Conservation (phyloP, 2,329 filamentous ascomycete genomes). For the Colletotrichum liaoningense region DNA sequence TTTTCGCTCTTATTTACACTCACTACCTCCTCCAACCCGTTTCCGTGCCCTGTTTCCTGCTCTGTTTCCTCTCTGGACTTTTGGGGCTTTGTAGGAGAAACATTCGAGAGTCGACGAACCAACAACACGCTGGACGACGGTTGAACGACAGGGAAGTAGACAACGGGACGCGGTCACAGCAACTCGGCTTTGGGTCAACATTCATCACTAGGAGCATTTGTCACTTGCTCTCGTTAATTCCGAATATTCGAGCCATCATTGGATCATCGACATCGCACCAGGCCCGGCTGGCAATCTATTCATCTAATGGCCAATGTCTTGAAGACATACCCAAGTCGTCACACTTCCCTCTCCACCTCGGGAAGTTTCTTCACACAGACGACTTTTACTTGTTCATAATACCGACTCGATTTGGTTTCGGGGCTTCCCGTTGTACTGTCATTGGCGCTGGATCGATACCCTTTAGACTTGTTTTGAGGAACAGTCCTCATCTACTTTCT, state of each 20-base stretch:
- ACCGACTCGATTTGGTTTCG: not conserved
- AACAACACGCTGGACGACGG: not conserved
- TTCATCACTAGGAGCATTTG: not conserved
- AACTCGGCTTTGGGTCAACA: not conserved
- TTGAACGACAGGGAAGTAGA: not conserved
- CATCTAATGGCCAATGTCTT: conserved; percentile 32
- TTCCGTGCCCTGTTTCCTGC: not conserved
- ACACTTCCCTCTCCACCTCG: conserved; percentile 14
- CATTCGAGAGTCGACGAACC: conserved; percentile 5
- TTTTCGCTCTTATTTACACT: not conserved
- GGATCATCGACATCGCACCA: conserved; percentile 1
- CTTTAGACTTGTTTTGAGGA: conserved; percentile 15
- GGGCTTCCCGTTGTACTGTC: not conserved
- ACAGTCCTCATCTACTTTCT: not conserved
- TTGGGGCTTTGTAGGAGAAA: not conserved
- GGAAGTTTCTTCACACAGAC: conserved; percentile 20
- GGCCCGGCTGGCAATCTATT: conserved; percentile 6
- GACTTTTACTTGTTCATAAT: conserved; percentile 1
- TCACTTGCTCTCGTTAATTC: not conserved
- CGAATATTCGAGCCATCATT: conserved; percentile 10
- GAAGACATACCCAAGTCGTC: conserved; percentile 13
- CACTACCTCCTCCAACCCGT: not conserved
- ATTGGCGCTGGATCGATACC: conserved; percentile 8
- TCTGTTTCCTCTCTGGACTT: not conserved
- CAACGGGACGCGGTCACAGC: conserved; percentile 4